Conservation (phyloP, 176 grass and related monocot genomes). For the Ampelocalamus luodianensis region DNA sequence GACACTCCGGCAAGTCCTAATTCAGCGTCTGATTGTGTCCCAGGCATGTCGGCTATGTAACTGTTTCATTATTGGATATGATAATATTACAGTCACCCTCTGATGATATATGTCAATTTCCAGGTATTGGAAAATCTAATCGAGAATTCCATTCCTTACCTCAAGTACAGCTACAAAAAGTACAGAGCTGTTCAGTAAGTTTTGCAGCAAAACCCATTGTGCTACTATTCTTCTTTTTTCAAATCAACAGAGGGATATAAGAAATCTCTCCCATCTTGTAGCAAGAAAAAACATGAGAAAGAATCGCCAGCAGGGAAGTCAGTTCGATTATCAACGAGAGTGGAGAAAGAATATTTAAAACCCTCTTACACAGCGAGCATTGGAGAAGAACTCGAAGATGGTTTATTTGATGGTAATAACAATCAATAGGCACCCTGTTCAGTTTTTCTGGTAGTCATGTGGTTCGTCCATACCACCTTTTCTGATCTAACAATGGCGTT, state of each 20-base stretch:
- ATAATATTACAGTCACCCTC: background rate
- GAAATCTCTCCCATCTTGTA: constrained; percentile 47
- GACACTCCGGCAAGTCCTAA: constrained; percentile 80
- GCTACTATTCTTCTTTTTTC: constrained; percentile 28
- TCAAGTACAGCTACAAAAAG: constrained; percentile 97
- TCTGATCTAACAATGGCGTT: background rate
- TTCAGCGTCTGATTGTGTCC: constrained; percentile 93
- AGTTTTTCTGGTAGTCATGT: constrained; percentile 23
- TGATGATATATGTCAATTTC: constrained; percentile 41
- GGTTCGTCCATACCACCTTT: constrained; percentile 14
- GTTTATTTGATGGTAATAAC: constrained; percentile 94
- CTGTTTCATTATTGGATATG: constrained; percentile 8
- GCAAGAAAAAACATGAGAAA: constrained; percentile 91
- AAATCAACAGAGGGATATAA: constrained; percentile 21
- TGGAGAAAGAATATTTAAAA: constrained; percentile 97
- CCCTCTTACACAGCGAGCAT: constrained; percentile 89
- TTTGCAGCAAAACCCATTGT: constrained; percentile 28
- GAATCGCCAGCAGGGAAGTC: constrained; percentile 71
- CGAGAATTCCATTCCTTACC: constrained; percentile 94
- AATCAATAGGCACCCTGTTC: constrained; percentile 33
- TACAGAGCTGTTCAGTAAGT: constrained; percentile 96
- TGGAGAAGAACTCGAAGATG: constrained; percentile 89
- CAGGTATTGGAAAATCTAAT: constrained; percentile 96
- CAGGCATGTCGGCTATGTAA: constrained; percentile 56
- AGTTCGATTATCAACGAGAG: constrained; percentile 73